A percentile compares a stretch with the other conserved stretches of the same genome.
phyloP scores from a whole-genome alignment of 345 rosid genomes.

The Syzygium jambos region DNA sequence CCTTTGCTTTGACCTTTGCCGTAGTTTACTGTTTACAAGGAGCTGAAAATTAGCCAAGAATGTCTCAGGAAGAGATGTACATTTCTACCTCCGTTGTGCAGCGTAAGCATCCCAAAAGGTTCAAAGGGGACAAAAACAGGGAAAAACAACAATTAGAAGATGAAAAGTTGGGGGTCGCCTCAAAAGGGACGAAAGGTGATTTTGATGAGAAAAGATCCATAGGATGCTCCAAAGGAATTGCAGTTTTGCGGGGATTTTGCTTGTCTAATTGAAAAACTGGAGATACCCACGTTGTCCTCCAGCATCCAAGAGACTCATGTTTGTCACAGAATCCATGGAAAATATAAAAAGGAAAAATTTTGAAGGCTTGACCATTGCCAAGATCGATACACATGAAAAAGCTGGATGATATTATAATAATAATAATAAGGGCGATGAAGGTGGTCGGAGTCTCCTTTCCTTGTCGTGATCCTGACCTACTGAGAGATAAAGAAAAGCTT shows the following conservation, averaged over 20 bases:
- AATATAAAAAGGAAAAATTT: not conserved
- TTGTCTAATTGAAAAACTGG: conserved; percentile 18
- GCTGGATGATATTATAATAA: not conserved
- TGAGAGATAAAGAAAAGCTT: not conserved
- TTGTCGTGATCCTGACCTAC: not conserved
- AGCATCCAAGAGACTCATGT: conserved; percentile 20
- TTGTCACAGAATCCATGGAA: conserved; percentile 43
- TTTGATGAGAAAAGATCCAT: conserved; percentile 26
- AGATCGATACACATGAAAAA: not conserved
- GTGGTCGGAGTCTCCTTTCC: not conserved
- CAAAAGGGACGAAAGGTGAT: conserved; percentile 63
- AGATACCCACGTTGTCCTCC: conserved; percentile 28
- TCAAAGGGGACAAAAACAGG: not conserved
- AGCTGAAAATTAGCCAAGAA: too few relatives aligned
- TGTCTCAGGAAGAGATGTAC: not conserved
- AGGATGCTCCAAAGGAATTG: conserved; percentile 18
- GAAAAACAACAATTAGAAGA: conserved; percentile 1
- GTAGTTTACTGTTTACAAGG: not conserved
- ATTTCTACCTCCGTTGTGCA: not conserved
- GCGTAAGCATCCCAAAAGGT: not conserved
- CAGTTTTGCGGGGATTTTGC: conserved; percentile 21
- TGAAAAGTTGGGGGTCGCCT: conserved; percentile 18
- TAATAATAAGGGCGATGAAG: not conserved
- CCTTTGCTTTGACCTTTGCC: not conserved
- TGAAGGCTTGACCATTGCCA: not conserved